Evolutionary conservation across 768 basidiomycete species (phyloP), one percentile per base, ranked within the genome.

Genomic region (Infundibulicybe gibba): DNA sequence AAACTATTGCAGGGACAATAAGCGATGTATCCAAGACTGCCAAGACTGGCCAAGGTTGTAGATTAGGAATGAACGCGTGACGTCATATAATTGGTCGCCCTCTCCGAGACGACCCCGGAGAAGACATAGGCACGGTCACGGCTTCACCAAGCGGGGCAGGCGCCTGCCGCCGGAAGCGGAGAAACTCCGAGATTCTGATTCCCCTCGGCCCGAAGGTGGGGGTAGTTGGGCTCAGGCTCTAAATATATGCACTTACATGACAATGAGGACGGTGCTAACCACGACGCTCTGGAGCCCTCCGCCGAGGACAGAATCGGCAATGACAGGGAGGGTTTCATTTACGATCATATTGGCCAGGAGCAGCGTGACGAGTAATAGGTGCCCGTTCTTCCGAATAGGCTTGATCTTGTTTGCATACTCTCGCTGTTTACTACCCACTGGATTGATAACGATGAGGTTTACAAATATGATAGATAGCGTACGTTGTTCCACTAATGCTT

Each of bases 291-390:
- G 48, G 32, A 49, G 35, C 17, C 41, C 48, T 10, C 48, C 48
- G 19, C 90, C 90, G 2, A 95, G 75, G 32, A 92, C 72, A 3
- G 80, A 79, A 60, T 90, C 87, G 10, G 86, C 75, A 49, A 94
- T 90, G 52, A 94, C 77, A 32, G 93, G 92, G 4, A 93, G 79
- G 0, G 87, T 75, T 67, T 93, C 91, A 61, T 94, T 94, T 57
- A 87, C 85, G 47, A 94, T 89, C 92, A 94, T 94, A 65, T 94
- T 94, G 31, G 87, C 84, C 25, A 94, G 68, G 9, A 92, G 77
- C 33, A 91, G 80, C 0, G 89, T 90, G 47, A 90, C 88, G 48
- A 93, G 79, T 9, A 93, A 73, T 25, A 90, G 69, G 60, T 92
- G 90, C 2, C 89, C 88, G 54, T 92, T 85, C 69, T 83, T 73